phyloP scores from a whole-genome alignment of 2,329 filamentous ascomycete species.

The Calonectria henricotiae region DNA sequence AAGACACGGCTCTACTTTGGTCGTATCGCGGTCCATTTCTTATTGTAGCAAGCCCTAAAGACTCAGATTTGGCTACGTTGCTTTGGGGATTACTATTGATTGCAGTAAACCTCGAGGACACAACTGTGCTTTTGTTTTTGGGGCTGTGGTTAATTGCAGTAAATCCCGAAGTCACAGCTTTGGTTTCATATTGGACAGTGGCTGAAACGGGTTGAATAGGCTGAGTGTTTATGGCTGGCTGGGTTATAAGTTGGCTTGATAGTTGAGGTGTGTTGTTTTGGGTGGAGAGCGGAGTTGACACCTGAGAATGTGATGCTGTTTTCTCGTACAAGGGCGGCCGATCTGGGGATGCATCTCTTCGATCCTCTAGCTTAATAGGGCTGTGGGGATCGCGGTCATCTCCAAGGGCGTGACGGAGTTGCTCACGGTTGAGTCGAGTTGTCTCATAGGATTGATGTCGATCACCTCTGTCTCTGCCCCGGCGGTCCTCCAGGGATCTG shows the following conservation, averaged over 20 bases:
- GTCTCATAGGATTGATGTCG: background rate
- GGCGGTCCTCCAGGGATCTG: background rate
- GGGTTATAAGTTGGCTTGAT: no score
- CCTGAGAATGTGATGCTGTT: background rate
- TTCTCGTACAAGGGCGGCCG: background rate
- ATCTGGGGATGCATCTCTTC: background rate
- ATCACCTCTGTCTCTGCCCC: background rate
- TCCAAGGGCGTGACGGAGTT: background rate
- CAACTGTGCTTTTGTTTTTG: no score
- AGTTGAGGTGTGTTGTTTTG: background rate
- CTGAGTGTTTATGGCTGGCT: no score
- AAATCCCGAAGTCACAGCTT: no score
- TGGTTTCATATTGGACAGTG: no score
- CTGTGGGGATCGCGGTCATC: background rate
- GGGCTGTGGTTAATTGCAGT: no score
- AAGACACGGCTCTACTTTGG: slow-evolving; percentile 52
- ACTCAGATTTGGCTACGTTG: no score
- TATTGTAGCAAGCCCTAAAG: no score
- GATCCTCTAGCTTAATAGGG: background rate
- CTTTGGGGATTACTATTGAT: slow-evolving; percentile 37
- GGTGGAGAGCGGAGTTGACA: background rate
- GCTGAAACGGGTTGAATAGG: no score
- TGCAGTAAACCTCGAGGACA: no score
- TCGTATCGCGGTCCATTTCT: no score
- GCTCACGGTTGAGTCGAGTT: background rate